Evolutionary conservation across 2,329 filamentous ascomycete genomes (phyloP).

Genomic region (Cercospora citrullina): DNA sequence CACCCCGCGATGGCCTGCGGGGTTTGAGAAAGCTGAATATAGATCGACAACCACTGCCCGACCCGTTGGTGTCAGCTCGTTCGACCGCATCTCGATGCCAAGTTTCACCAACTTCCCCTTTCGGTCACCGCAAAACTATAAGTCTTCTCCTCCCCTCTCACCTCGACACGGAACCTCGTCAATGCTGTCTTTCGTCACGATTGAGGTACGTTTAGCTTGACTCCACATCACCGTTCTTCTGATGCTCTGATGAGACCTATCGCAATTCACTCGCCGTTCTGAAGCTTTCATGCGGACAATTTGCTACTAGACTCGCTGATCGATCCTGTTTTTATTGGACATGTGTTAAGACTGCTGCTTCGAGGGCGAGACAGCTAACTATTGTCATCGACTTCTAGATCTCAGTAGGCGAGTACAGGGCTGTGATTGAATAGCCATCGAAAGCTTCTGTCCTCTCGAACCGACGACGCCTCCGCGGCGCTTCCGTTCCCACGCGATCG

Average conservation of each 20-base stretch:
- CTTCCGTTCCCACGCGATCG: background rate
- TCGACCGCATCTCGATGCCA: background rate
- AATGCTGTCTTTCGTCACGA: background rate
- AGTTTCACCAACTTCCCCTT: background rate
- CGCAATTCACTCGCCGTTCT: constrained; percentile 1
- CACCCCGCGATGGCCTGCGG: no score
- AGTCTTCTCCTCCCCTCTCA: background rate
- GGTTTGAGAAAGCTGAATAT: no score
- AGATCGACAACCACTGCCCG: no score
- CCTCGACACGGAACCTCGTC: no score
- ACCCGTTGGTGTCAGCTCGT: no score
- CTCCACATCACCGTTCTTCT: background rate
- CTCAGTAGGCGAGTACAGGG: background rate
- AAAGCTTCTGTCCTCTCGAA: background rate
- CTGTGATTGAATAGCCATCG: background rate
- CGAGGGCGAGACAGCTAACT: background rate
- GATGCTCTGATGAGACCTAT: background rate
- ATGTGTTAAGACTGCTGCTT: background rate
- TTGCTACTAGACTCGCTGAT: background rate
- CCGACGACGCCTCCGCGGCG: background rate
- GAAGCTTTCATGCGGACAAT: constrained; percentile 1
- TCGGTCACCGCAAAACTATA: constrained; percentile 1
- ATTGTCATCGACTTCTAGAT: background rate
- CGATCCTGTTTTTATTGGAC: background rate
- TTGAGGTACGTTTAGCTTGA: background rate